Base-by-base conservation (phyloP, 345 rosid species). In the Populus pruinosa region DNA sequence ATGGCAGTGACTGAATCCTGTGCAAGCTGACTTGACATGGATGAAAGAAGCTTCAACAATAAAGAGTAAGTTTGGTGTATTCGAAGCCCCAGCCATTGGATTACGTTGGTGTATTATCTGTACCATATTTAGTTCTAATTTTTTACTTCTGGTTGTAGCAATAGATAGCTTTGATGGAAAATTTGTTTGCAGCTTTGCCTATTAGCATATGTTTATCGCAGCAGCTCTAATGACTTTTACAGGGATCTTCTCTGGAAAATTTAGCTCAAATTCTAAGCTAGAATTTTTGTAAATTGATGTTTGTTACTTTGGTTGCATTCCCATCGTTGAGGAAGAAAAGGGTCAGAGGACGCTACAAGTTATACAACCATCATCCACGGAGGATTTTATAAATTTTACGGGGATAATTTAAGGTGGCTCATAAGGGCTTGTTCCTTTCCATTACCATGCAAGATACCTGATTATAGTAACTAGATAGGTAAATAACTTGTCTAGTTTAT, bases 1-100 rank as follows among this genome's bases (percentile, higher is more conserved):
- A 78, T 1, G 86, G 82, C 80, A 83, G 78, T 17, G 82, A 82
- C 31, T 87, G 81, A 83, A 73, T 76, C 77, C 80, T 50, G 53
- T 49, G 53, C 50, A 27, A 38, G 74, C 68, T 27, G 53, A 81
- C 81, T n/a, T 53, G 63, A 41, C 50, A 35, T 69, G 27, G 67
- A 53, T 33, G 53, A 31, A 36, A 49, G 36, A 75, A 72, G 41
- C 61, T 43, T 77, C 33, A 20, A 62, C 63, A 29, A 31, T n/a
- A 47, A 43, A 49, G 66, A 78, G 73, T 20, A 61, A 75, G n/a
- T 33, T 17, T 61, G 31, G 20, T 76, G 76, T 55, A 70, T 56
- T 43, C 71, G 53, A 77, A 75, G 25, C 53, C 50, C 77, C 27
- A 20, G 50, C 41, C n/a, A 23, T n/a, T 65, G 41, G 50, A 80